These are phyloP conservation scores for Candida mattraensis DNA, from an alignment of 805 yeast species.

Conservation along the genomic window DNA sequence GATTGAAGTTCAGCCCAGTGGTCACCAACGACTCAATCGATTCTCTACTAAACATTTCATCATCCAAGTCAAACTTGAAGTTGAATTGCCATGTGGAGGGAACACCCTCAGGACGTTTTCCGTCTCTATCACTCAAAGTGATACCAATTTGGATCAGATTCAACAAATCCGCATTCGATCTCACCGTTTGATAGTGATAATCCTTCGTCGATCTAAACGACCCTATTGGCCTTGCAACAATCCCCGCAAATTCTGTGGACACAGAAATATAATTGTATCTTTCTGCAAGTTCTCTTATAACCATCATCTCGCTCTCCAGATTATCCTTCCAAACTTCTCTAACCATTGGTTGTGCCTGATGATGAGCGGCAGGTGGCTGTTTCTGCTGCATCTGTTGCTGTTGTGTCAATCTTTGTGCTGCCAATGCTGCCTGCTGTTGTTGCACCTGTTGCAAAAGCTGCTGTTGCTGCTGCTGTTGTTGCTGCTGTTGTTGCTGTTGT, in stretches of 20 bases:
- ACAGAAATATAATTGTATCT: constrained; percentile 62
- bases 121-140: constrained; percentile 66
- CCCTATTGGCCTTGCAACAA: constrained; percentile 94
- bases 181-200: constrained; percentile 92
- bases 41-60: constrained; percentile 86
- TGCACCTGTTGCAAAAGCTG: constrained; percentile 25
- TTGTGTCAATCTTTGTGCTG: constrained; percentile 23
- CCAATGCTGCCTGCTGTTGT: constrained; percentile 21
- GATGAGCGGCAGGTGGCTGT: constrained; percentile 17
- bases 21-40: constrained; percentile 76
- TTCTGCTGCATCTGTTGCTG: constrained; percentile 19
- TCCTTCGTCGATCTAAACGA: constrained; percentile 85
- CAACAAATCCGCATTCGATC: constrained; percentile 86
- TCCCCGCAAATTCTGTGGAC: constrained; percentile 94
- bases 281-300: constrained; percentile 57
- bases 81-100: constrained; percentile 96
- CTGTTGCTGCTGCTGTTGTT: constrained; percentile 25
- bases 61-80: constrained; percentile 72
- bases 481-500: constrained; percentile 25
- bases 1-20: constrained; percentile 78
- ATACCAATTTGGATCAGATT: constrained; percentile 85
- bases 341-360: constrained; percentile 45
- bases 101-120: constrained; percentile 63
- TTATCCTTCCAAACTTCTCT: constrained; percentile 77
- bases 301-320: constrained; percentile 63